Base-by-base conservation (phyloP, 1,139 yeast species). In the Blastobotrys elegans region DNA sequence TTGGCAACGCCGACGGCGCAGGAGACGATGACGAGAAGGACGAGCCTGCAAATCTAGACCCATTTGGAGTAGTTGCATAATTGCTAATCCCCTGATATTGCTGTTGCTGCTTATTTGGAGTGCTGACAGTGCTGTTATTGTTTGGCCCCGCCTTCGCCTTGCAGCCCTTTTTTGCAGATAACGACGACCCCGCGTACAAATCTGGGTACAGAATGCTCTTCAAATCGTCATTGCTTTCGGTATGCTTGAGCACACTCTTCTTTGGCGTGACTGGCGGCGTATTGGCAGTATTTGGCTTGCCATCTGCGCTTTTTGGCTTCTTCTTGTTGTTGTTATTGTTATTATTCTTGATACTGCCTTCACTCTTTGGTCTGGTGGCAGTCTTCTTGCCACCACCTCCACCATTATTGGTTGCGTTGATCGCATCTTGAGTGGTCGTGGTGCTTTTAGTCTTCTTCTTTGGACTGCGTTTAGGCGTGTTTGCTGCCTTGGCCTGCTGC, bases 1-100 rank as follows among this genome's bases (percentile, higher is more conserved):
- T 61, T n/a, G 75, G 75, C 18, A 71, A 57, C 13, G 71, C 58
- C n/a, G 70, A 64, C 1, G 75, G 69, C 5, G 72, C 74, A 5
- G 75, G 75, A 1, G 75, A 69, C 4, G 68, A 57, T 44, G 68
- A 68, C 44, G 69, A 69, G 56, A 71, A 71, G 22, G 69, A 66
- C 16, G 73, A 68, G 6, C 74, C 74, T 4, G 73, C 71, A 56
- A 60, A 66, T 32, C 51, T 47, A 20, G 54, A 54, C 14, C 52
- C 56, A 18, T 49, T 46, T n/a, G 55, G 51, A 8, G 53, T 39
- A n/a, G 34, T 2, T 42, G 44, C 5, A 48, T 48, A 11, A 49
- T 39, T 4, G 45, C 33, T 33, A 24, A 41, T 7, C 17, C 37
- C 27, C 36, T 38, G 35, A 46, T 34, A 20, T 18, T 26, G n/a